Percentiles rank a stretch among this genome's conserved stretches.
Evolutionary conservation across 441 rosid genomes (phyloP).

Genomic region (Erodium chrysanthum): DNA sequence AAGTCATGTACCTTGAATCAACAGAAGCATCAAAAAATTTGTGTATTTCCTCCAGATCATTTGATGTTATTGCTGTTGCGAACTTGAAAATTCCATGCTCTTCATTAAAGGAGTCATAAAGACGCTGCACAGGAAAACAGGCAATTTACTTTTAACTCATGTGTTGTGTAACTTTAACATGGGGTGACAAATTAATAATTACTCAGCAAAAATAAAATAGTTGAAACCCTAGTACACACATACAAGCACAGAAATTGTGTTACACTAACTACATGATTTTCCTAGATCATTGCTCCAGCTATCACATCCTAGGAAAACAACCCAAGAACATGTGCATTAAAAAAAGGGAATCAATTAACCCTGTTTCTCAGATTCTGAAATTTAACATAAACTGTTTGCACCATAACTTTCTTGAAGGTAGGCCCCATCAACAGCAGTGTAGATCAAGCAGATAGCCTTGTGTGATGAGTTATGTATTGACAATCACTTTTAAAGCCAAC

Average conservation of each 20-base stretch:
- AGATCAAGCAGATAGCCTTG: not conserved
- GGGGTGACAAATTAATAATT: not conserved
- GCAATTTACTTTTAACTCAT: constrained; percentile 5
- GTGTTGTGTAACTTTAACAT: not conserved
- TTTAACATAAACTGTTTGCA: not conserved
- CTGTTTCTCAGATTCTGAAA: not conserved
- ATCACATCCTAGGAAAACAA: not conserved
- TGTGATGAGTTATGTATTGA: not conserved
- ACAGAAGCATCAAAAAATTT: constrained; percentile 77
- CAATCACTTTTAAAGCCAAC: constrained; percentile 10
- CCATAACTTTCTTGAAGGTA: not conserved
- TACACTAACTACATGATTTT: not conserved
- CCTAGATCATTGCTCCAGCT: not conserved
- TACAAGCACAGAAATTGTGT: not conserved
- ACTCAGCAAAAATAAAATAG: not conserved
- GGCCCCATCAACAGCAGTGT: not conserved
- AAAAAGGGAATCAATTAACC: not conserved
- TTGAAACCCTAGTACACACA: not conserved
- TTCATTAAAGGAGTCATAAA: constrained; percentile 64
- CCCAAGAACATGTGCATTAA: not conserved
- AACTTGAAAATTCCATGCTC: constrained; percentile 75
- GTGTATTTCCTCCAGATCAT: constrained; percentile 83
- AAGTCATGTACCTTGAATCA: constrained; percentile 53
- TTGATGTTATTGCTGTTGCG: constrained; percentile 75
- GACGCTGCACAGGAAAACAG: constrained; percentile 40